Percentiles rank a stretch among this genome's conserved stretches.
phyloP scores from a whole-genome alignment of 352 stramenopile species.

The Pseudoperonospora humuli region DNA sequence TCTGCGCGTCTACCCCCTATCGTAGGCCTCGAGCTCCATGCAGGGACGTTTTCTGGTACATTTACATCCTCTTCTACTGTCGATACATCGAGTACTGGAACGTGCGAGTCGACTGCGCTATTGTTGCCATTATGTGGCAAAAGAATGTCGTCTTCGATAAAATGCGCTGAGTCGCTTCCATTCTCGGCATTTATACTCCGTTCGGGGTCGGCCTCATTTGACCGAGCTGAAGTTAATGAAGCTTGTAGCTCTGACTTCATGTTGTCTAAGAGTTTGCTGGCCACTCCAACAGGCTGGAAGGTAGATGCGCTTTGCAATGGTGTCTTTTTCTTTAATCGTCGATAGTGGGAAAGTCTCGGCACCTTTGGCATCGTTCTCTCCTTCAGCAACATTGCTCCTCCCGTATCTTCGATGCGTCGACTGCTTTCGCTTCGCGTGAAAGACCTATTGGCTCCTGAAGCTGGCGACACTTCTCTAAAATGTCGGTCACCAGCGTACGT shows the following conservation, averaged over 20 bases:
- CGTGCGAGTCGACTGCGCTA: background rate
- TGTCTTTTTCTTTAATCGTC: slow-evolving; percentile 26
- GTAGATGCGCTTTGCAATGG: slow-evolving; percentile 29
- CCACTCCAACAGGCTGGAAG: slow-evolving; percentile 47
- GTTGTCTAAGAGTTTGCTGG: slow-evolving; percentile 46
- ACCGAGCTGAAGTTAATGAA: slow-evolving; percentile 27
- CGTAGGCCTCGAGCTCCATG: slow-evolving; percentile 43
- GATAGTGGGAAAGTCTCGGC: slow-evolving; percentile 22
- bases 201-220: slow-evolving; percentile 12
- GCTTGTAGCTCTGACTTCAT: slow-evolving; percentile 65
- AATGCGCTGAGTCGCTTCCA: background rate
- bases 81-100: slow-evolving; percentile 3
- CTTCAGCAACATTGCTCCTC: slow-evolving; percentile 9
- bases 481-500: slow-evolving; percentile 43
- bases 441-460: slow-evolving; percentile 4
- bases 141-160: slow-evolving; percentile 1
- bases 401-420: slow-evolving; percentile 13
- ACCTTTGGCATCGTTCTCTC: slow-evolving; percentile 35
- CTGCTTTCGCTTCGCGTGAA: slow-evolving; percentile 21
- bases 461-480: slow-evolving; percentile 17
- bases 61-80: slow-evolving; percentile 2
- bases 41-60: slow-evolving; percentile 1
- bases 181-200: background rate
- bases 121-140: slow-evolving; percentile 3
- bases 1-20: slow-evolving; percentile 48